Conservation (phyloP, 805 yeast genomes). For the Pichia scutulata region DNA sequence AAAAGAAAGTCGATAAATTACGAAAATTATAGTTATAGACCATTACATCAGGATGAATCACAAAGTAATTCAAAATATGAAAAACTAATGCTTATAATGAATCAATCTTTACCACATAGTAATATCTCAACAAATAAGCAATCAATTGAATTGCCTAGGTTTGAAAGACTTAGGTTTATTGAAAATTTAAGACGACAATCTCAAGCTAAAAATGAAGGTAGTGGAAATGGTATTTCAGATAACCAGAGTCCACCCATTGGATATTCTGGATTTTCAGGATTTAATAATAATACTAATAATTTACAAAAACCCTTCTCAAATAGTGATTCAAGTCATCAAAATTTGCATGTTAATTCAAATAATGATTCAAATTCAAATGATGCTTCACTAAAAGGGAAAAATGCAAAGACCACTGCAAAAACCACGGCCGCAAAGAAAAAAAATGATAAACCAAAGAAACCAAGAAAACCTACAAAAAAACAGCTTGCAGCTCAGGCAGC, state of each 20-base stretch:
- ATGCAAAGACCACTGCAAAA: conserved; percentile 1
- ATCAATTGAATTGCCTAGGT: conserved; percentile 29
- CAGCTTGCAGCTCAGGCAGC: conserved; percentile 25
- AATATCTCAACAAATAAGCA: conserved; percentile 28
- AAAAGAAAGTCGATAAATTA: conserved; percentile 19
- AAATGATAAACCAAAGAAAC: conserved; percentile 20
- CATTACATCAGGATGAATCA: conserved; percentile 57
- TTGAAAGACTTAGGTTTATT: conserved; percentile 78
- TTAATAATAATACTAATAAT: not conserved
- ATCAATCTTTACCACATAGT: conserved; percentile 36
- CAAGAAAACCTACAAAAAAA: conserved; percentile 28
- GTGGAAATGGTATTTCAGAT: conserved; percentile 3
- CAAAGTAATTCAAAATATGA: conserved; percentile 85
- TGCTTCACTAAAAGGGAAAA: not conserved
- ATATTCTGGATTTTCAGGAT: not conserved
- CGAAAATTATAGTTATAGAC: conserved; percentile 25
- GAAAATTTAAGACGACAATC: conserved; percentile 58
- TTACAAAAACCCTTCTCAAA: not conserved
- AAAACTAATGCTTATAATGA: conserved; percentile 73
- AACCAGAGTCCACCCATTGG: conserved; percentile 2
- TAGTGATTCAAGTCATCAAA: not conserved
- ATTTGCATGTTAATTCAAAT: not conserved
- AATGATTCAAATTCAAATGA: not conserved
- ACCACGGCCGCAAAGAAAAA: conserved; percentile 13
- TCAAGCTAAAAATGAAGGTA: conserved; percentile 7